These are phyloP conservation scores for Eutrema salsugineum DNA, from an alignment of 441 rosid species.

Conservation along the genomic window DNA sequence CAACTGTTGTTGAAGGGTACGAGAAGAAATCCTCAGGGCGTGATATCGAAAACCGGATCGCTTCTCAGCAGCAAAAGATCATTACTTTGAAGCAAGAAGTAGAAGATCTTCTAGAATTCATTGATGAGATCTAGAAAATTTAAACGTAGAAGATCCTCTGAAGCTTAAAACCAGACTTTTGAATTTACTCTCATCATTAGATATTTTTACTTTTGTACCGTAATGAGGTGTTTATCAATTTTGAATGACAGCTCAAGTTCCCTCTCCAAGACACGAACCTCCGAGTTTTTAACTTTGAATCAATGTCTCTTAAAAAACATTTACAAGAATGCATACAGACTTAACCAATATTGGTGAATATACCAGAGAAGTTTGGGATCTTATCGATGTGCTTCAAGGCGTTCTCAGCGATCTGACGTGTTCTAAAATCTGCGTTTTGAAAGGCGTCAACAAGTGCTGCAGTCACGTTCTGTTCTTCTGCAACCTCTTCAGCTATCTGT, in stretches of 20 bases:
- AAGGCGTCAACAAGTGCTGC: conserved; percentile 97
- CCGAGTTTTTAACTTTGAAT: not conserved
- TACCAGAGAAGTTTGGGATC: conserved; percentile 94
- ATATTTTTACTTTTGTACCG: not conserved
- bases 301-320: not conserved
- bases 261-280: not conserved
- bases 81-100: conserved; percentile 70
- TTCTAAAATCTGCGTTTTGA: conserved; percentile 84
- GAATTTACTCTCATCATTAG: conserved; percentile 5
- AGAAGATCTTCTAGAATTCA: conserved; percentile 75
- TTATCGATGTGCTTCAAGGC: conserved; percentile 88
- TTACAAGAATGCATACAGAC: conserved; percentile 9
- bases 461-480: conserved; percentile 68
- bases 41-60: conserved; percentile 77
- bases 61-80: conserved; percentile 67
- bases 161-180: conserved; percentile 1
- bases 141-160: conserved; percentile 5
- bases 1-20: conserved; percentile 54
- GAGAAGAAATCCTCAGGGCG: conserved; percentile 45
- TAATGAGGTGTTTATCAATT: conserved; percentile 10
- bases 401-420: conserved; percentile 87
- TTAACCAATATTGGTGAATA: conserved; percentile 57
- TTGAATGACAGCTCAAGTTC: conserved; percentile 5
- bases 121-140: conserved; percentile 54
- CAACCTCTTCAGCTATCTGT: conserved; percentile 72